These are phyloP conservation scores for Botrytis sinoallii DNA, from an alignment of 2,329 filamentous ascomycete species.

Conservation along the genomic window DNA sequence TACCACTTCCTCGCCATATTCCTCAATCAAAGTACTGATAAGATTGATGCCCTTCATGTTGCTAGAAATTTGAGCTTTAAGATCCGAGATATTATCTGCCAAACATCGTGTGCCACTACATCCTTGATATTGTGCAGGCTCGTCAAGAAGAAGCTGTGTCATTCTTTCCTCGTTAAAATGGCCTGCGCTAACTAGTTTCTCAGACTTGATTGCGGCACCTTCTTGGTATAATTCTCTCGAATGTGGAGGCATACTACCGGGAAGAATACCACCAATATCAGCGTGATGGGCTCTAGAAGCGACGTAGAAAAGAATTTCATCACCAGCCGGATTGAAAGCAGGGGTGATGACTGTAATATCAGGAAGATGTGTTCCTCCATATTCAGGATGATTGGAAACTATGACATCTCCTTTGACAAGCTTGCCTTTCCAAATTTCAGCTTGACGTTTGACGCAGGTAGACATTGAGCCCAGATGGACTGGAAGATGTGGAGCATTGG, in stretches of 20 bases:
- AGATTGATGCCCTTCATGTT: conserved; percentile 83
- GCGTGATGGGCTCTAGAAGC: conserved; percentile 65
- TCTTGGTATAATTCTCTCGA: conserved; percentile 64
- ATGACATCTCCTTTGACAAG: conserved; percentile 77
- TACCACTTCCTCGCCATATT: conserved; percentile 74
- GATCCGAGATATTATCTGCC: conserved; percentile 78
- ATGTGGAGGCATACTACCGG: conserved; percentile 79
- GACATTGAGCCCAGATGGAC: conserved; percentile 83
- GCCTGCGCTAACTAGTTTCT: conserved; percentile 72
- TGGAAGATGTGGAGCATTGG: conserved; percentile 76
- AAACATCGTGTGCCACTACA: conserved; percentile 77
- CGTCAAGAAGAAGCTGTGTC: conserved; percentile 65
- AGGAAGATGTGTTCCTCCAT: conserved; percentile 77
- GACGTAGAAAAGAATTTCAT: conserved; percentile 39
- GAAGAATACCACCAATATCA: conserved; percentile 79
- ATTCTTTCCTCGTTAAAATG: conserved; percentile 77
- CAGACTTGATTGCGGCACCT: conserved; percentile 61
- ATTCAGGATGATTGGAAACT: conserved; percentile 81
- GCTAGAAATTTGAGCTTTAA: conserved; percentile 82
- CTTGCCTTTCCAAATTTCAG: conserved; percentile 75
- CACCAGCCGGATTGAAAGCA: conserved; percentile 64
- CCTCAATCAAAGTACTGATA: conserved; percentile 70
- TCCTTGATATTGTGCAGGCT: conserved; percentile 71
- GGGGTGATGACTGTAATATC: conserved; percentile 82
- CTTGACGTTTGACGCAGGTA: conserved; percentile 76